Evolutionary conservation across 768 basidiomycete species (phyloP).

Genomic region (Leccinellum rugosiceps): DNA sequence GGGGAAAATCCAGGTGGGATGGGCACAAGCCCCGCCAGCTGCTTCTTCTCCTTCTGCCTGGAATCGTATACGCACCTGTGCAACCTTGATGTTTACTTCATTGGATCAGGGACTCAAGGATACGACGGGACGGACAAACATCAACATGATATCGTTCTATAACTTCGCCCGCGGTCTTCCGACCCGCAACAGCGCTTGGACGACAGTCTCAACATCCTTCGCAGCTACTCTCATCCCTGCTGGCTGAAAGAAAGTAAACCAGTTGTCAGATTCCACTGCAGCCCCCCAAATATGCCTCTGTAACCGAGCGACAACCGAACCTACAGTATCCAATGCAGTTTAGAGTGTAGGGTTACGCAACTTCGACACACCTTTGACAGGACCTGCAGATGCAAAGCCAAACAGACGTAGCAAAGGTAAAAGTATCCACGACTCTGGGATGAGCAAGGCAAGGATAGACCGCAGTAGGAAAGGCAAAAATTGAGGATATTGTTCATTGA

Average conservation of each 20-base stretch:
- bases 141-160: too few species aligned
- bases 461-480: slow-evolving; percentile 1
- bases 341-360: fast-evolving
- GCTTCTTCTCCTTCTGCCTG: too few species aligned
- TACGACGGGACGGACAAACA: too few species aligned
- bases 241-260: slow-evolving; percentile 15
- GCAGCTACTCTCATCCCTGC: slow-evolving; percentile 16
- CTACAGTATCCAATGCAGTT: not conserved
- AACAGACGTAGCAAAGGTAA: slow-evolving; percentile 9
- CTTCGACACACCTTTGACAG: slow-evolving; percentile 9
- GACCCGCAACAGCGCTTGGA: too few species aligned
- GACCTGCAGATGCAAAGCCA: slow-evolving; percentile 16
- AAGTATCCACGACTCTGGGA: too few species aligned
- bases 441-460: slow-evolving; percentile 1
- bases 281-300: slow-evolving; percentile 9
- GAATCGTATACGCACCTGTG: too few species aligned
- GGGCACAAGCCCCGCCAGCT: not conserved
- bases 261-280: slow-evolving; percentile 1
- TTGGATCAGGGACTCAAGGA: too few species aligned
- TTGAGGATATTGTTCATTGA: too few species aligned
- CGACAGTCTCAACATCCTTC: too few species aligned
- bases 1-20: not conserved
- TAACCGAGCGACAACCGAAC: slow-evolving; percentile 12
- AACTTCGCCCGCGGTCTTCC: too few species aligned
- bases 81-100: too few species aligned